phyloP scores from a whole-genome alignment of 768 basidiomycete genomes.

The Boletellus ananiceps region DNA sequence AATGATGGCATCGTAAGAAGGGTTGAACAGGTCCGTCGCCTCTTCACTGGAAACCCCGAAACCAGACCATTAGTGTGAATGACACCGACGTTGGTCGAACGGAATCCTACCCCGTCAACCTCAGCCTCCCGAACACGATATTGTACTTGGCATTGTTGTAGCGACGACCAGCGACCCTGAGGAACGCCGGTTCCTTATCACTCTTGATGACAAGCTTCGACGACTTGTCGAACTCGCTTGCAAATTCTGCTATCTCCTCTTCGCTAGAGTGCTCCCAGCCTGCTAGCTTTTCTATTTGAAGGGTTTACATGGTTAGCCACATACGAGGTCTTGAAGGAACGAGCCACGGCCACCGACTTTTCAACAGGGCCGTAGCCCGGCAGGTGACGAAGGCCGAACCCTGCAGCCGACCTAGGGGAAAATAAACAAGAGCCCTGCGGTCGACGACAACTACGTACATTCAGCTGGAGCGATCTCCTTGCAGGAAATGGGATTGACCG shows the following conservation, averaged over 20 bases:
- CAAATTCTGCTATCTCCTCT: background rate
- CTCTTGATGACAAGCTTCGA: conserved; percentile 5
- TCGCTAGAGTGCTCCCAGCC: conserved; percentile 2
- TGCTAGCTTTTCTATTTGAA: conserved; percentile 1
- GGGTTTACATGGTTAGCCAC: background rate
- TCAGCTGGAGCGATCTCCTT: conserved; percentile 32
- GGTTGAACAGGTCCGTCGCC: conserved; percentile 5
- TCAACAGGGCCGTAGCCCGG: conserved; percentile 33
- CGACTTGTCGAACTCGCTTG: conserved; percentile 2
- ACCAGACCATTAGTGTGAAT: background rate
- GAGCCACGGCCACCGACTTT: conserved; percentile 23
- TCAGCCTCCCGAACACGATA: conserved; percentile 8
- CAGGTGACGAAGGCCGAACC: conserved; percentile 46
- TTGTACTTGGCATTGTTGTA: background rate
- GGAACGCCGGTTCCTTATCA: conserved; percentile 5
- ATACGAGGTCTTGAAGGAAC: background rate
- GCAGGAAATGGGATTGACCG: conserved; percentile 18
- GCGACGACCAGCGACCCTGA: conserved; percentile 7
- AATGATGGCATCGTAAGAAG: conserved; percentile 10
- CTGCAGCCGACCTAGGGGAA: conserved; percentile 37
- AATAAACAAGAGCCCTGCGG: background rate
- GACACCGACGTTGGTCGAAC: background rate
- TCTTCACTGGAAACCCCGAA: background rate
- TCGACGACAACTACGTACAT: conserved; percentile 9
- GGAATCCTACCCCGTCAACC: conserved; percentile 9